Evolutionary conservation across 805 yeast genomes (phyloP), one percentile per base, ranked within the genome.

Genomic region (Sugiyamaella lignohabitans): DNA sequence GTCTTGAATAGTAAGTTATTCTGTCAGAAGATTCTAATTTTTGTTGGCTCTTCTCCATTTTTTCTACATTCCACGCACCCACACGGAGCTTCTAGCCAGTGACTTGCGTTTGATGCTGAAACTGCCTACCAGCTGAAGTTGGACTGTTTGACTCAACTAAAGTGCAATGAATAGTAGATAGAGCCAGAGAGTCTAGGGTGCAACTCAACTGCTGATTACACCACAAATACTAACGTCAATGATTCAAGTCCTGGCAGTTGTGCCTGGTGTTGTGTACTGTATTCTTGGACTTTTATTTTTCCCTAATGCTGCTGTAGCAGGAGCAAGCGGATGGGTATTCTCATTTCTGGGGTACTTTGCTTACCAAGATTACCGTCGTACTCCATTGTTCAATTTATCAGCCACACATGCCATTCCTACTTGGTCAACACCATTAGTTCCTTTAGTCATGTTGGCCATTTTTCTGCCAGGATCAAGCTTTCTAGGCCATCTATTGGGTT

Each of bases 301-400:
- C 50, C 83, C 84, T 8, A 58, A 69, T 2, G 66, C 74, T 1
- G 68, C 74, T 8, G 81, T 79, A 1, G 63, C 80, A 17, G 95
- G 95, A 1, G 74, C 87, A 19, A 78, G 86, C 43, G 94, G 82
- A 1, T 76, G 89, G 77, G 76, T 76, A 27, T 86, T 86, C 59
- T 74, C 87, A 44, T 75, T 87, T 55, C 57, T 78, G 48, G 77
- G 80, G 2, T 84, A 73, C 64, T 75, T 68, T 52, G 78, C 85
- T n/a, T 75, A 73, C 54, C 63, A 65, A 43, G 76, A 73, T 54
- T 65, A 71, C 38, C 49, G 57, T 16, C 52, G 60, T 21, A 50
- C 43, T 17, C 66, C 66, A 4, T 39, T 43, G 3, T 44, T 53
- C 39, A 5, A 22, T 5, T 5, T 40, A 18, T 42, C 53, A 3